These are phyloP conservation scores for Volvariella surrecta DNA, from an alignment of 1,284 basidiomycete species.

Conservation along the genomic window DNA sequence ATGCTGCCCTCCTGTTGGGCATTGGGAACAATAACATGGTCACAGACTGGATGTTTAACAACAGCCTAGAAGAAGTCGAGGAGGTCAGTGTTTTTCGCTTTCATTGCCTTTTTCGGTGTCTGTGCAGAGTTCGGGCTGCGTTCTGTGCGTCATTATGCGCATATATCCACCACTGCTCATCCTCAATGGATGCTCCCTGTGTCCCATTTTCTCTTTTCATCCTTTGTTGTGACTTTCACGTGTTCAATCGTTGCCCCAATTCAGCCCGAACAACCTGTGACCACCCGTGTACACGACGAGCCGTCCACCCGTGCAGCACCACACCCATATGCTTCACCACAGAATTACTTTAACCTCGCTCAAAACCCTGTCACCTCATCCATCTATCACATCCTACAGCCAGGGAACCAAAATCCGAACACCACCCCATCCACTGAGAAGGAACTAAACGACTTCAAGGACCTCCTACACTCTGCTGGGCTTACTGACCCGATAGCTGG, in stretches of 20 bases:
- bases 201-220: not conserved
- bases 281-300: conserved; percentile 19
- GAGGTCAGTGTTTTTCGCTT: conserved; percentile 24
- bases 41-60: conserved; percentile 61
- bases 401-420: not conserved
- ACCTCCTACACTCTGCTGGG: not conserved
- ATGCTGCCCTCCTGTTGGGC: conserved; percentile 58
- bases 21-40: conserved; percentile 46
- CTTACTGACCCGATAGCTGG: not conserved
- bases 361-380: conserved; percentile 5
- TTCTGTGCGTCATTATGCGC: too few species aligned
- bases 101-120: conserved; percentile 5
- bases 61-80: conserved; percentile 41
- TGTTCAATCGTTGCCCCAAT: not conserved
- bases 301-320: conserved; percentile 15
- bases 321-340: conserved; percentile 6
- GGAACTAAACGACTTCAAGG: not conserved
- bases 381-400: conserved; percentile 2
- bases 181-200: too few species aligned
- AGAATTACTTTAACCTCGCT: conserved; percentile 2
- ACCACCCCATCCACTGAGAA: not conserved
- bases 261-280: not conserved
- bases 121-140: too few species aligned
- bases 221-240: conserved; percentile 4
- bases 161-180: too few species aligned